A percentile compares a stretch with the other conserved stretches of the same genome.
phyloP scores from a whole-genome alignment of 148 eudicot genomes.

The Chenopodium formosanum region DNA sequence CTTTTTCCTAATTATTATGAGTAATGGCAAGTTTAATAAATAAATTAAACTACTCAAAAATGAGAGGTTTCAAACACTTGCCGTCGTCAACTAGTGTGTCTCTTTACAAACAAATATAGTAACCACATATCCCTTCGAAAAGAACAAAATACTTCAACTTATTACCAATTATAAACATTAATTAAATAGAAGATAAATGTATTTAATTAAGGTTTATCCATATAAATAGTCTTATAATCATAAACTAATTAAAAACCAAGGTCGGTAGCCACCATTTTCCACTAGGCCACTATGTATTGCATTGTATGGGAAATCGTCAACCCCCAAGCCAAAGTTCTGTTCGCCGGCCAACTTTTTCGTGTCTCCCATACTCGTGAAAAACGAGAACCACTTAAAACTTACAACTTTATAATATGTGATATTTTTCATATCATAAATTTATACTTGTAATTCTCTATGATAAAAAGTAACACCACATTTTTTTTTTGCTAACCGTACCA shows the following conservation, averaged over 20 bases:
- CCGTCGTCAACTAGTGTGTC: background rate
- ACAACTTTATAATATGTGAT: background rate
- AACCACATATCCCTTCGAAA: background rate
- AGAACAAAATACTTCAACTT: background rate
- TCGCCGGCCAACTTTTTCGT: conserved; percentile 17
- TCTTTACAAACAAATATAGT: background rate
- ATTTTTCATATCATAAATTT: background rate
- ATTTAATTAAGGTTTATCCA: background rate
- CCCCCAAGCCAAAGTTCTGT: background rate
- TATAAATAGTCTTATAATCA: background rate
- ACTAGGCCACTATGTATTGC: background rate
- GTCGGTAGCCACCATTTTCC: conserved; percentile 9
- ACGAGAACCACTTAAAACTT: background rate
- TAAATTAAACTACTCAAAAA: no score
- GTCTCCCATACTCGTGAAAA: background rate
- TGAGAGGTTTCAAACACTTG: background rate
- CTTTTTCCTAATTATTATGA: no score
- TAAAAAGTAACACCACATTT: background rate
- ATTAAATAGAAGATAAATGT: no score
- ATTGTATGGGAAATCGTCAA: conserved; percentile 1
- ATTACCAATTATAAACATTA: background rate
- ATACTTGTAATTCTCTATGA: background rate
- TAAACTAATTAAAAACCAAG: background rate
- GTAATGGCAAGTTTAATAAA: no score
- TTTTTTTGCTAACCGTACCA: background rate